Conservation (phyloP, 2,329 filamentous ascomycete genomes). For the Fusarium sp. region DNA sequence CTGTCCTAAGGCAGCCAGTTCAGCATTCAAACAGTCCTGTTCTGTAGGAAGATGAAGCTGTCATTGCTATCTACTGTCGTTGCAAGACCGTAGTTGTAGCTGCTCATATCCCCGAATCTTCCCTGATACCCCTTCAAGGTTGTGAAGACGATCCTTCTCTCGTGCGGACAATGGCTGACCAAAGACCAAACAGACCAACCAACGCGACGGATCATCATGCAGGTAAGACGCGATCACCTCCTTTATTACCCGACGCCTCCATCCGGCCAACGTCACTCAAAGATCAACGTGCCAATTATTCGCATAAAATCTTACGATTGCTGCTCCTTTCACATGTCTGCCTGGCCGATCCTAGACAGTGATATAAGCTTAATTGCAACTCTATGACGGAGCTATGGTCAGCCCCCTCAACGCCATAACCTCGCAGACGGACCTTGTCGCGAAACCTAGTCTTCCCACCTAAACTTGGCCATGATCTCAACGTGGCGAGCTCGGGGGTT, state of each 20-base stretch:
- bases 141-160: not conserved
- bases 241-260: not conserved
- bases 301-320: not conserved
- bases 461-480: not conserved
- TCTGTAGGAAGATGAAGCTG: too few species aligned
- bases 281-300: not conserved
- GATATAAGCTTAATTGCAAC: not conserved
- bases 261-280: not conserved
- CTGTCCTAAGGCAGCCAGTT: accelerated
- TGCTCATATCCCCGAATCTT: not conserved
- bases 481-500: too few species aligned
- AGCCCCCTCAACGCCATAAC: not conserved
- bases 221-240: slow-evolving; percentile 1
- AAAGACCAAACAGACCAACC: not conserved
- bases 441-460: too few species aligned
- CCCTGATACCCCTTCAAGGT: not conserved
- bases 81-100: accelerated
- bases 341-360: not conserved
- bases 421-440: too few species aligned
- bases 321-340: not conserved
- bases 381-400: not conserved
- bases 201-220: not conserved
- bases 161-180: not conserved
- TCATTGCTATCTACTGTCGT: accelerated
- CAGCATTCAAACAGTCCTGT: accelerated